phyloP scores from a whole-genome alignment of 1,284 basidiomycete genomes.

The Trametes polyzona region DNA sequence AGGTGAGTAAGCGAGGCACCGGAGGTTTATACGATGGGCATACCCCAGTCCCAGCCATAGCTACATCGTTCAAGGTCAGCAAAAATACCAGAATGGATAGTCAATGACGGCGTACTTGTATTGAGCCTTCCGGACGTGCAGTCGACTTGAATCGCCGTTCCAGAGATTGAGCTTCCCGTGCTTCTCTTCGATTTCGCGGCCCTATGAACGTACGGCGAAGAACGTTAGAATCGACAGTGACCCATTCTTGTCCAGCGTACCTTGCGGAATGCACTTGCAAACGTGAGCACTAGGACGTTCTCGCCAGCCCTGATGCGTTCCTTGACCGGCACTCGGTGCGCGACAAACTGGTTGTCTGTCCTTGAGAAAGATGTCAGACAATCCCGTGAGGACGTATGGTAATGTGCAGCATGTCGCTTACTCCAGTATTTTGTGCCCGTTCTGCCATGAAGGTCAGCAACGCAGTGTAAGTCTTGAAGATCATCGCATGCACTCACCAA shows the following conservation, averaged over 20 bases:
- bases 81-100: too few relatives aligned
- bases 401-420: constrained; percentile 35
- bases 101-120: constrained; percentile 64
- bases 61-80: constrained; percentile 39
- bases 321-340: constrained; percentile 66
- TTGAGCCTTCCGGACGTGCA: constrained; percentile 89
- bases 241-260: constrained; percentile 40
- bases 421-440: constrained; percentile 69
- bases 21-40: constrained; percentile 21
- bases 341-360: constrained; percentile 79
- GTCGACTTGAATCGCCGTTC: constrained; percentile 87
- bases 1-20: constrained; percentile 8
- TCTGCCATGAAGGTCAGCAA: constrained; percentile 46
- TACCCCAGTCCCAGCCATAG: constrained; percentile 89
- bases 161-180: constrained; percentile 67
- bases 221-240: too few relatives aligned
- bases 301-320: constrained; percentile 52
- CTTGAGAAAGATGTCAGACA: constrained; percentile 37
- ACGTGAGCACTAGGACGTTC: constrained; percentile 74
- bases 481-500: constrained; percentile 53
- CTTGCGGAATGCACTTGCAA: constrained; percentile 77
- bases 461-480: not conserved
- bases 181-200: constrained; percentile 65
- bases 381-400: too few relatives aligned
- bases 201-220: too few relatives aligned